These are phyloP conservation scores for Aspergillus glaucus DNA, from an alignment of 2,329 filamentous ascomycete species.

Conservation along the genomic window DNA sequence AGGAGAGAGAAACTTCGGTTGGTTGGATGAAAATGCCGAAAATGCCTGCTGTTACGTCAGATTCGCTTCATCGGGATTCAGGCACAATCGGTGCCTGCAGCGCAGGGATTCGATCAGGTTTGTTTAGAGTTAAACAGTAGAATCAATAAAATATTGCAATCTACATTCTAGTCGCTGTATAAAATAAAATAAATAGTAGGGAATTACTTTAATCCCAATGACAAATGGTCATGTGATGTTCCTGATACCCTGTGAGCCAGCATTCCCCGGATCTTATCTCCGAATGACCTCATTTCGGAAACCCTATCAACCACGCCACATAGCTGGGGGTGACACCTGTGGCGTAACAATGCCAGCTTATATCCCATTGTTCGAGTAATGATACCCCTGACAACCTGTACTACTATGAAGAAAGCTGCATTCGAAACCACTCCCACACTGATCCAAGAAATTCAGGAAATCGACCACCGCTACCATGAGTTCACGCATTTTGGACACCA, in stretches of 20 bases:
- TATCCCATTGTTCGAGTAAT: background rate
- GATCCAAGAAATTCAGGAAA: background rate
- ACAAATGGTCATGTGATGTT: background rate
- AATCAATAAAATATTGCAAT: no score
- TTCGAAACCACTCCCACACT: background rate
- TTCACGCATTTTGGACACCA: slow-evolving; percentile 25
- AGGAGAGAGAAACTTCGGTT: background rate
- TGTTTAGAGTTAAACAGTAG: no score
- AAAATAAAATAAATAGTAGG: no score
- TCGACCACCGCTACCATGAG: background rate
- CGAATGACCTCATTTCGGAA: background rate
- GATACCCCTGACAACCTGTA: background rate
- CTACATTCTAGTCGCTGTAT: no score
- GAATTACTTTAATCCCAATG: background rate
- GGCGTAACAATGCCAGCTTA: background rate
- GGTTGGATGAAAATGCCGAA: background rate
- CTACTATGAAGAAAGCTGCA: background rate
- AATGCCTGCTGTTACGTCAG: background rate
- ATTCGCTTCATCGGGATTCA: background rate
- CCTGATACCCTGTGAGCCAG: no score
- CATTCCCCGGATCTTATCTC: background rate
- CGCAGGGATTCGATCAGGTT: background rate
- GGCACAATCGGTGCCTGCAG: background rate
- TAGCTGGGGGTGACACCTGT: background rate
- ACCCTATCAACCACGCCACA: no score